These are phyloP conservation scores for Plasmopara halstedii DNA, from an alignment of 352 stramenopile species.

Conservation along the genomic window DNA sequence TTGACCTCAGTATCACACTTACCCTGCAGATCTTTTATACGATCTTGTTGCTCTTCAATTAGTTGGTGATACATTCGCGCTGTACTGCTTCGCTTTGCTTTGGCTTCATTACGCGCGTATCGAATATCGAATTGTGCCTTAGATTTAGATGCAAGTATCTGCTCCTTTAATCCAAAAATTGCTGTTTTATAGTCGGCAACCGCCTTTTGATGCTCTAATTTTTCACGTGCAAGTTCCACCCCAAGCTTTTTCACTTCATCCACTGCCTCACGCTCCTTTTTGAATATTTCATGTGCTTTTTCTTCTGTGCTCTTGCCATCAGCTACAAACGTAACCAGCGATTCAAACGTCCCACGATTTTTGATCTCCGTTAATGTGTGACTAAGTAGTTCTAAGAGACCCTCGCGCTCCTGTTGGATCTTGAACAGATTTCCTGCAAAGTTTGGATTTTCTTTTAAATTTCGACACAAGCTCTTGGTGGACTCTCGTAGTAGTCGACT, in stretches of 20 bases:
- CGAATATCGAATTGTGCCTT: conserved; percentile 80
- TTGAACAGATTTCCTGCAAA: conserved; percentile 89
- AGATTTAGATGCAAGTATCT: conserved; percentile 76
- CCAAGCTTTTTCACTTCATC: conserved; percentile 84
- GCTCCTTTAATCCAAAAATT: conserved; percentile 79
- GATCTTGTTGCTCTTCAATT: conserved; percentile 66
- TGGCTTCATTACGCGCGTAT: conserved; percentile 74
- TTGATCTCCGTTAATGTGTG: conserved; percentile 63
- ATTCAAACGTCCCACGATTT: conserved; percentile 67
- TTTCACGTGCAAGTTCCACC: conserved; percentile 67
- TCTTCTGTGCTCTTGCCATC: conserved; percentile 71
- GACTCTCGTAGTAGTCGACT: conserved; percentile 83
- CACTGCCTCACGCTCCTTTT: conserved; percentile 79
- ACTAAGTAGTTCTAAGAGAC: conserved; percentile 65
- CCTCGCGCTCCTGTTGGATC: conserved; percentile 86
- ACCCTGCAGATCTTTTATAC: conserved; percentile 53
- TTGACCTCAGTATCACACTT: conserved; percentile 58
- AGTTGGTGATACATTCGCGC: conserved; percentile 73
- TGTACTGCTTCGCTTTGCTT: conserved; percentile 77
- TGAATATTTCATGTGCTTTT: conserved; percentile 74
- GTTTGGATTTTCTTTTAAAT: conserved; percentile 91
- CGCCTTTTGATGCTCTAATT: conserved; percentile 71
- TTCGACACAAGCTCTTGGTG: conserved; percentile 88
- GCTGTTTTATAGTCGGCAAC: conserved; percentile 54
- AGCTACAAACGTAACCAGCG: conserved; percentile 63